Conservation (phyloP, 768 basidiomycete genomes). For the Chalciporus pseudorubinellus region DNA sequence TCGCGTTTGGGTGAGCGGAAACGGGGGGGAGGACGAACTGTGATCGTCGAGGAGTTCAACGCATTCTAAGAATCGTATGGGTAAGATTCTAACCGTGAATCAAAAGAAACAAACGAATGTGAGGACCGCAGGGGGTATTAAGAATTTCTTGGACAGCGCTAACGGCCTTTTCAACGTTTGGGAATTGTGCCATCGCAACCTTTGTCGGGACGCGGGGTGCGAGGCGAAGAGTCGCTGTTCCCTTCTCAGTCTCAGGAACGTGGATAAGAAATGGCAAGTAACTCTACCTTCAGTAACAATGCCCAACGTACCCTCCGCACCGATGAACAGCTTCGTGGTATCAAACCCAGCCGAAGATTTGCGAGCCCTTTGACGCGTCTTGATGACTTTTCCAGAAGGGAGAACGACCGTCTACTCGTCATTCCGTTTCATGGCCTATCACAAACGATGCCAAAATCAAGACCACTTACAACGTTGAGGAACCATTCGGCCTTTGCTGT, state of each 20-base stretch:
- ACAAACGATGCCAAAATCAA: background rate
- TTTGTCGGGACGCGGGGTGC: conserved; percentile 78
- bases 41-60: conserved; percentile 82
- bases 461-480: conserved; percentile 62
- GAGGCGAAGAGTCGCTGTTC: conserved; percentile 75
- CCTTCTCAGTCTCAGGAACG: background rate
- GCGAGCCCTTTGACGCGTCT: conserved; percentile 73
- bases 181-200: conserved; percentile 88
- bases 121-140: conserved; percentile 60
- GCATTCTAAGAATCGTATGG: conserved; percentile 58
- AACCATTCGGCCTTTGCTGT: conserved; percentile 90
- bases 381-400: conserved; percentile 82
- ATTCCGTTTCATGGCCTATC: background rate
- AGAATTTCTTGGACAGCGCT: conserved; percentile 81
- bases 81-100: background rate
- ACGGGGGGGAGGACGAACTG: conserved; percentile 40
- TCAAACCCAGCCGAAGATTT: conserved; percentile 91
- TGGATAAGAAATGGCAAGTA: background rate
- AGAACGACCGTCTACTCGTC: conserved; percentile 71
- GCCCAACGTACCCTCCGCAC: conserved; percentile 86
- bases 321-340: conserved; percentile 83
- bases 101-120: conserved; percentile 57
- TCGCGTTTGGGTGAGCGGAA: background rate
- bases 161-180: conserved; percentile 72
- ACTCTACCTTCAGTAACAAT: conserved; percentile 78